phyloP scores from a whole-genome alignment of 2,329 filamentous ascomycete genomes.

The Aspergillus candidus region DNA sequence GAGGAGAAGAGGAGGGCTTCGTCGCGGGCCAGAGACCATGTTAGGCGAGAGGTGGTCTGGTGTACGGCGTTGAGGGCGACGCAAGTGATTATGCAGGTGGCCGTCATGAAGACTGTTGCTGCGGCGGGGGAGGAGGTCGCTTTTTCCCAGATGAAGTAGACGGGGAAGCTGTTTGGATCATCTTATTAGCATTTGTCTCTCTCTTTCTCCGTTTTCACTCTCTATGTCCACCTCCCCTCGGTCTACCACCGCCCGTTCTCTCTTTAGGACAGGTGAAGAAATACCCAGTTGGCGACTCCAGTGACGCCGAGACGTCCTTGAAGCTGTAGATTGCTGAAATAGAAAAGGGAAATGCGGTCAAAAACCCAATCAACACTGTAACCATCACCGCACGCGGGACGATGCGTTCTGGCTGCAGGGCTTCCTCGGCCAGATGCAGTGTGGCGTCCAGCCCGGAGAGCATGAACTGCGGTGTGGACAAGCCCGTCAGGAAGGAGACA shows the following conservation, averaged over 20 bases:
- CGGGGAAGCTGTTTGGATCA: conserved; percentile 11
- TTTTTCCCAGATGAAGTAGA: conserved; percentile 20
- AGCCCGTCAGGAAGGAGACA: conserved; percentile 19
- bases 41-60: conserved; percentile 26
- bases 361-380: conserved; percentile 16
- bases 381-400: conserved; percentile 17
- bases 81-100: conserved; percentile 11
- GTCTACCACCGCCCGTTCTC: too few relatives aligned
- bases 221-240: too few relatives aligned
- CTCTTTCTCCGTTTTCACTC: too few relatives aligned
- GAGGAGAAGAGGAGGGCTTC: conserved; percentile 26
- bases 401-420: conserved; percentile 18
- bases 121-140: conserved; percentile 16
- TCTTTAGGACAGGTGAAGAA: background rate
- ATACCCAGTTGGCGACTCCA: conserved; percentile 15
- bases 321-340: conserved; percentile 18
- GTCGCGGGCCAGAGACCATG: conserved; percentile 31
- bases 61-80: conserved; percentile 19
- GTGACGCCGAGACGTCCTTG: conserved; percentile 8
- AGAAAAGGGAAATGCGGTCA: conserved; percentile 19
- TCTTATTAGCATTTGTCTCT: background rate
- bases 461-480: conserved; percentile 22
- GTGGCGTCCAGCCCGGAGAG: conserved; percentile 19
- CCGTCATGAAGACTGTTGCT: conserved; percentile 17
- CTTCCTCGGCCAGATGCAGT: conserved; percentile 20